Evolutionary conservation across 1,284 basidiomycete genomes (phyloP).

Genomic region (Leccinum huronense): DNA sequence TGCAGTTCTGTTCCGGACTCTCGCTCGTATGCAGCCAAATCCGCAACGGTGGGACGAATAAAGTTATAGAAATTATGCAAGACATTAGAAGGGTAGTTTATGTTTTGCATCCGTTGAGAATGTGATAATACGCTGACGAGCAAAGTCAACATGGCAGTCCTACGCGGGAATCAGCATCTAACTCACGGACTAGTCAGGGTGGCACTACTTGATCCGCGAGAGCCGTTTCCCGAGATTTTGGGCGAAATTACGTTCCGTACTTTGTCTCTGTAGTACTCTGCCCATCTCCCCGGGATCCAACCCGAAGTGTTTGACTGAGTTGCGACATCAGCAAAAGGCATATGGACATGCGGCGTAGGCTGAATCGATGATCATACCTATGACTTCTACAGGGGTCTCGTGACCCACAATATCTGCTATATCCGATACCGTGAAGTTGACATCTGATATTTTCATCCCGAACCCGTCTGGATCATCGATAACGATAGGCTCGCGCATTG

Average conservation of each 20-base stretch:
- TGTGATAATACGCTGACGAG: constrained; percentile 92
- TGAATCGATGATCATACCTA: constrained; percentile 54
- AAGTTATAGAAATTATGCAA: constrained; percentile 71
- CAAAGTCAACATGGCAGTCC: constrained; percentile 98
- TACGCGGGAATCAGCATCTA: constrained; percentile 58
- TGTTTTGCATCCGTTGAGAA: constrained; percentile 80
- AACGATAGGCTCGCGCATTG: constrained; percentile 75
- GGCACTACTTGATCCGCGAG: constrained; percentile 78
- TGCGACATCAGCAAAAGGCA: constrained; percentile 62
- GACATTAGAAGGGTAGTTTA: constrained; percentile 12
- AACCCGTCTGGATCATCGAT: constrained; percentile 74
- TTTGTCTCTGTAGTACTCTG: constrained; percentile 86
- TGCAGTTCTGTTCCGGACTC: constrained; percentile 92
- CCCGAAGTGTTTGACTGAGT: constrained; percentile 77
- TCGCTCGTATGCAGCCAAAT: constrained; percentile 84
- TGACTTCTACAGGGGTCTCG: constrained; percentile 81
- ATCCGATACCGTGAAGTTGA: constrained; percentile 69
- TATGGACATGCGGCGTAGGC: constrained; percentile 6
- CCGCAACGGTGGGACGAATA: constrained; percentile 84
- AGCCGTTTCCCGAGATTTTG: constrained; percentile 75
- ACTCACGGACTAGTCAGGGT: constrained; percentile 80
- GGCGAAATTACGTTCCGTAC: constrained; percentile 89
- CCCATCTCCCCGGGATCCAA: constrained; percentile 92
- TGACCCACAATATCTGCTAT: constrained; percentile 80
- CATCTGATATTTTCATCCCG: constrained; percentile 81